phyloP scores from a whole-genome alignment of 1,284 basidiomycete genomes.

The Pyrrhoderma noxium region DNA sequence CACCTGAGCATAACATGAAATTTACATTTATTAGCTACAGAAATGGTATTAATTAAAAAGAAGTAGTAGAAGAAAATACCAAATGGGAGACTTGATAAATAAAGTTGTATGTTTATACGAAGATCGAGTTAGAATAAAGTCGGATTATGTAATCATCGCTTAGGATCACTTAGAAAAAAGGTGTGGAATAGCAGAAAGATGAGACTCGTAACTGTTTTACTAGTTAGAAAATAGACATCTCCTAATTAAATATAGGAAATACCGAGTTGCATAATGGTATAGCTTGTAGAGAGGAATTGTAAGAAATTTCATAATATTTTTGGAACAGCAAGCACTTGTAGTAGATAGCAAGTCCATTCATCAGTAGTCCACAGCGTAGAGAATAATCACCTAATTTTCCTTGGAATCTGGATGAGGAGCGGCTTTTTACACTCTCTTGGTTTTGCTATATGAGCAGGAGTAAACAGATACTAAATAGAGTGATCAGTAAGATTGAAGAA shows the following conservation, averaged over 20 bases:
- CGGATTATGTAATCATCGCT: background rate
- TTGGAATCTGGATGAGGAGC: constrained; percentile 92
- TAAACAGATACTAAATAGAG: constrained; percentile 82
- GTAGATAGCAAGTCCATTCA: background rate
- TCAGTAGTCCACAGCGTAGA: background rate
- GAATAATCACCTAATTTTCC: constrained; percentile 61
- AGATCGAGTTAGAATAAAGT: no score
- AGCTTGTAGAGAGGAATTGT: constrained; percentile 94
- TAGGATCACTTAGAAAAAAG: constrained; percentile 73
- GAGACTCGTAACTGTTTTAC: constrained; percentile 72
- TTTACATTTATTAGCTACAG: no score
- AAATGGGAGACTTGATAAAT: constrained; percentile 47
- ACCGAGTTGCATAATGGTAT: constrained; percentile 94
- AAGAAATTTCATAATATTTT: constrained; percentile 98
- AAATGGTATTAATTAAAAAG: no score
- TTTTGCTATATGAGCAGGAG: constrained; percentile 93
- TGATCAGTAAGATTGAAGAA: no score
- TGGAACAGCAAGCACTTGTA: constrained; percentile 93
- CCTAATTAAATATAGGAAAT: constrained; percentile 20
- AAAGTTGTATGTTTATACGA: constrained; percentile 50
- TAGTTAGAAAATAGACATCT: no score
- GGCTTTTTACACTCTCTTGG: constrained; percentile 98
- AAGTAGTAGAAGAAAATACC: no score
- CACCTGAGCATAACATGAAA: no score
- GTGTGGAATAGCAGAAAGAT: constrained; percentile 91